Percentiles rank a stretch among this genome's conserved stretches.
Conservation (phyloP, 225 moss, liverwort and hornwort genomes). For the Bryoerythrophyllum caledonicum region DNA sequence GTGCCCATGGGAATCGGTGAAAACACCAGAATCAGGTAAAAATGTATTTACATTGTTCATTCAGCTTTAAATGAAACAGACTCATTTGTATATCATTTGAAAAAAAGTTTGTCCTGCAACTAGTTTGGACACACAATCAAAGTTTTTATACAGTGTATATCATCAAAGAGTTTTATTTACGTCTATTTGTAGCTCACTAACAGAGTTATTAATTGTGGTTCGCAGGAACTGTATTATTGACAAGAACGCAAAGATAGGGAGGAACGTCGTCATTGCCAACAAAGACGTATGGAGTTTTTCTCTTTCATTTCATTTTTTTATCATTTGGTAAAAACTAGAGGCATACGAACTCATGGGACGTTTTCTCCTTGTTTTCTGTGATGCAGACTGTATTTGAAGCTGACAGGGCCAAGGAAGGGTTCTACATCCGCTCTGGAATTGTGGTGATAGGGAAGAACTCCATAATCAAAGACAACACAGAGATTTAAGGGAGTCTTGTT, state of each 20-base stretch:
- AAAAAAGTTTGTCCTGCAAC: too few species aligned
- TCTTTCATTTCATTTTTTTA: not conserved
- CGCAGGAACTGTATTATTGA: constrained; percentile 69
- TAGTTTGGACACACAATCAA: too few species aligned
- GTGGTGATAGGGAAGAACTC: constrained; percentile 42
- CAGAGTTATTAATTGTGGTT: not conserved
- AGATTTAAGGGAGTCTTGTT: constrained; percentile 42
- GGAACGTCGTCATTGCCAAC: constrained; percentile 55
- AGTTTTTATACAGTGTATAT: too few species aligned
- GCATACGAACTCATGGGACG: too few species aligned
- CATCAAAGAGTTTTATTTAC: too few species aligned
- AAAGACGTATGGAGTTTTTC: constrained; percentile 30
- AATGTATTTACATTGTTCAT: not conserved
- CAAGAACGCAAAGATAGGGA: constrained; percentile 67
- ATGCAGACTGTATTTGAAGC: constrained; percentile 59
- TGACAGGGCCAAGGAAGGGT: constrained; percentile 47
- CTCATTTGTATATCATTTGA: too few species aligned
- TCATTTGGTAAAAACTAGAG: not conserved
- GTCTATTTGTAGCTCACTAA: too few species aligned
- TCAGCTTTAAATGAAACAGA: too few species aligned
- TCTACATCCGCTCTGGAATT: constrained; percentile 68
- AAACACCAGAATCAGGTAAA: constrained; percentile 49
- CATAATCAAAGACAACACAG: constrained; percentile 53
- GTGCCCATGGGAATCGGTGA: constrained; percentile 66
- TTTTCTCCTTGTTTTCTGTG: not conserved